Conservation (phyloP, 1,284 basidiomycete genomes). For the Cystobasidium pallidum region DNA sequence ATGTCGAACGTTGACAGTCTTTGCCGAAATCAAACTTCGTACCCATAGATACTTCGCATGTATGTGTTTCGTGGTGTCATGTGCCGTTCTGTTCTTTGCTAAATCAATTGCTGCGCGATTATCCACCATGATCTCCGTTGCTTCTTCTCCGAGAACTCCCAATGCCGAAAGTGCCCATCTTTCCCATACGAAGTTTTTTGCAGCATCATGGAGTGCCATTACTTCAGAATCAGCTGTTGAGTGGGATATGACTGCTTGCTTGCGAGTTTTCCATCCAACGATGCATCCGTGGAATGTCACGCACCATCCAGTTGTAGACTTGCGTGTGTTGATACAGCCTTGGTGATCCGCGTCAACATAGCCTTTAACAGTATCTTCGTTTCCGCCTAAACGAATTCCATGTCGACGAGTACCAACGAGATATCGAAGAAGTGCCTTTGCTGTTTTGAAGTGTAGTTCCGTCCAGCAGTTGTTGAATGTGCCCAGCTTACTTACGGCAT, state of each 20-base stretch:
- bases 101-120: constrained; percentile 20
- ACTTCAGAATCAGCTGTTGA: constrained; percentile 60
- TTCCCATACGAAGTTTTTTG: constrained; percentile 58
- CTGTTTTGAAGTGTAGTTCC: too few species aligned
- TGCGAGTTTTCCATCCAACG: constrained; percentile 58
- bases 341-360: constrained; percentile 59
- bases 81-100: not conserved
- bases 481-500: constrained; percentile 51
- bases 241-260: constrained; percentile 56
- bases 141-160: not conserved
- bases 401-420: constrained; percentile 61
- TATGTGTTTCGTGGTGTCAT: constrained; percentile 24
- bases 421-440: constrained; percentile 52
- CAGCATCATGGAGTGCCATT: constrained; percentile 61
- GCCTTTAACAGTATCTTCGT: constrained; percentile 53
- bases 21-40: not conserved
- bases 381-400: constrained; percentile 49
- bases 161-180: constrained; percentile 46
- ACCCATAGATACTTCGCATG: not conserved
- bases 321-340: constrained; percentile 52
- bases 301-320: constrained; percentile 58
- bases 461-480: constrained; percentile 50
- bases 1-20: not conserved
- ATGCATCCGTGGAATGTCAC: constrained; percentile 55
- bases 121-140: constrained; percentile 2